Percentiles rank a stretch among this genome's conserved stretches.
These are phyloP conservation scores for Pleurotus cornucopiae DNA, from an alignment of 768 basidiomycete genomes.

Conservation along the genomic window DNA sequence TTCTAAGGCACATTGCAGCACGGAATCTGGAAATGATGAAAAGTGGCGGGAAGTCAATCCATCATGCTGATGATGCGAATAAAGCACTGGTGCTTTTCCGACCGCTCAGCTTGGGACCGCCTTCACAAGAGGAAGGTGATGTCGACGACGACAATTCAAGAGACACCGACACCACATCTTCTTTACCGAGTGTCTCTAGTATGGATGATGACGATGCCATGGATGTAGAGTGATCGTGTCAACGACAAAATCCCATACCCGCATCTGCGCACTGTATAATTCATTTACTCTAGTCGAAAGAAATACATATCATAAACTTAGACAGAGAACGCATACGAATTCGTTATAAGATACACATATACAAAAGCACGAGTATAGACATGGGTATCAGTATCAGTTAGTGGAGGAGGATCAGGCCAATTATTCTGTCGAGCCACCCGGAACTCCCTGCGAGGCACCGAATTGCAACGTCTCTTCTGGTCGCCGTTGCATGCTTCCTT, in stretches of 20 bases:
- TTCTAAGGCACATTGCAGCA: conserved; percentile 40
- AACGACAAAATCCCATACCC: neutral
- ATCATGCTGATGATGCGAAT: conserved; percentile 13
- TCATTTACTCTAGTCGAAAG: conserved; percentile 1
- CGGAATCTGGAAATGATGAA: conserved; percentile 13
- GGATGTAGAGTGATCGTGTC: conserved; percentile 40
- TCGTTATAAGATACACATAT: neutral
- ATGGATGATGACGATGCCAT: conserved; percentile 39
- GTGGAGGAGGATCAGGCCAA: neutral
- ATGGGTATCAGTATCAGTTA: conserved; percentile 11
- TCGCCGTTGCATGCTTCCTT: conserved; percentile 32
- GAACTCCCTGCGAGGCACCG: conserved; percentile 28
- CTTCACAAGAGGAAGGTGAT: neutral
- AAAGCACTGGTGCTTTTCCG: conserved; percentile 57
- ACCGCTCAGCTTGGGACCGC: conserved; percentile 21
- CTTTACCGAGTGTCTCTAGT: neutral
- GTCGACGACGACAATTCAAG: neutral
- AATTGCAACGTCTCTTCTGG: conserved; percentile 49
- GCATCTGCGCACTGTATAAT: neutral
- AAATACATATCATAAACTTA: conserved; percentile 15
- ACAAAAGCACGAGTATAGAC: conserved; percentile 17
- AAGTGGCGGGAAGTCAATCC: conserved; percentile 15
- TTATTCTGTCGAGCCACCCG: conserved; percentile 12
- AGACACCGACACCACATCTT: conserved; percentile 4
- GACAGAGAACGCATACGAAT: conserved; percentile 8